Base-by-base conservation (phyloP, 805 yeast species). In the Candida chilensis region DNA sequence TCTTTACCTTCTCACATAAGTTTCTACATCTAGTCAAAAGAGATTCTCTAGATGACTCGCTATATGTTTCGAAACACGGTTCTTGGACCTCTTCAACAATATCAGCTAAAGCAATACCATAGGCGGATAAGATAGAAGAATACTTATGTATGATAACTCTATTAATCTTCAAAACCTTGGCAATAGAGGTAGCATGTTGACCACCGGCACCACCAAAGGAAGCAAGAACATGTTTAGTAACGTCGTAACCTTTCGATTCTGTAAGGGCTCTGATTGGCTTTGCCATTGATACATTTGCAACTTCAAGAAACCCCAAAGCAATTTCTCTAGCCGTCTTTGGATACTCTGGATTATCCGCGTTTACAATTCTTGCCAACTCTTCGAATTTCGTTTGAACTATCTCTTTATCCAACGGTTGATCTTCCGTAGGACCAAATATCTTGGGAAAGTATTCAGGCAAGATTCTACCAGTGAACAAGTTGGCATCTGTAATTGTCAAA, bases 141-240 rank as follows among this genome's bases (percentile, higher is more conserved):
- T 82, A 82, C 48, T 79, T 71, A 54, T 86, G 95, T 16, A 82
- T 77, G 20, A 84, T 52, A 5, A 86, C 81, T 17, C 74, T 71
- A 9, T 61, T 50, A 28, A 86, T 80, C 6, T 87, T 87, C 36
- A 86, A 60, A 16, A 70, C 65, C 34, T 71, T 64, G 1, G 94
- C 94, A 20, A 86, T 76, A 7, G 82, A 76, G 29, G 72, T 76
- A 2, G 92, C 88, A 52, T 83, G 88, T 54, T 86, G 95, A 6
- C 95, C 95, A 32, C 95, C 95, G 16, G 94, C 94, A 29, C 95
- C 95, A 28, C 95, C 95, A 55, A 86, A 86, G 2, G 90, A 70
- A 2, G 87, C 94, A 35, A 86, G 55, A 34, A 79, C 58, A 49
- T 86, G 95, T 8, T 68, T 59, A 7, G 80, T 49, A 1, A 76